Base-by-base conservation (phyloP, 139 green algal species). In the Volvox reticuliferus region DNA sequence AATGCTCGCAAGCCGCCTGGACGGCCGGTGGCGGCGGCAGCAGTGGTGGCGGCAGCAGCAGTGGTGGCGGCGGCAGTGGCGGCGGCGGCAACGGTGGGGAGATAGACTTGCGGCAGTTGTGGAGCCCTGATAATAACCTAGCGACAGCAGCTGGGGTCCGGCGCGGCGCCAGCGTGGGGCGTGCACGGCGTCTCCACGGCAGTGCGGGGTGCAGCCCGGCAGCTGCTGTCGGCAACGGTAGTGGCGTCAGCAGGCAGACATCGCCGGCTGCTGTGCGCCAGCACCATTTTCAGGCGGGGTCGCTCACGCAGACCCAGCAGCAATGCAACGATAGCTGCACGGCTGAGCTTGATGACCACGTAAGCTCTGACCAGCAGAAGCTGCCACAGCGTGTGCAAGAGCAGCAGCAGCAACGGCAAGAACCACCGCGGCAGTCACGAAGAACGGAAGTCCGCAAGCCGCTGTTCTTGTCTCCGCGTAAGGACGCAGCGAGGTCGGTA, bases 391-490 rank as follows among this genome's bases (percentile, higher is more conserved):
- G 1, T 28, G 2, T 26, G 13, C 24, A 81, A 28, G 32, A 81
- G 17, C 30, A 33, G 75, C 75, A 81, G 30, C 75, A 81, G 22
- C 75, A 81, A 12, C 73, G 17, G 65, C 65, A 28, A 73, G 24
- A 73, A 28, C 65, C 65, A 28, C 65, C 24, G 65, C 65, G 21
- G 65, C 65, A 73, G 12, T 5, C 5, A 55, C 44, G 65, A 16
- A 12, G 65, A 81, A 35, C 75, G 18, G 75, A 18, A 81, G 32
- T 30, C 12, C 75, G 75, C 75, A 81, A 81, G 32, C 75, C 75
- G 75, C 75, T 81, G 75, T 81, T 81, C 75, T 35, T 81, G 75
- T 30, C 75, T 19, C 75, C 75, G 13, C 75, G 61, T 19, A 81
- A 81, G 75, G 75, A 81, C 30, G 21, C 75, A 0, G 75, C 75